Percentiles rank a stretch among this genome's conserved stretches.
phyloP scores from a whole-genome alignment of 2,329 filamentous ascomycete species.

The Thielaviopsis musarum region DNA sequence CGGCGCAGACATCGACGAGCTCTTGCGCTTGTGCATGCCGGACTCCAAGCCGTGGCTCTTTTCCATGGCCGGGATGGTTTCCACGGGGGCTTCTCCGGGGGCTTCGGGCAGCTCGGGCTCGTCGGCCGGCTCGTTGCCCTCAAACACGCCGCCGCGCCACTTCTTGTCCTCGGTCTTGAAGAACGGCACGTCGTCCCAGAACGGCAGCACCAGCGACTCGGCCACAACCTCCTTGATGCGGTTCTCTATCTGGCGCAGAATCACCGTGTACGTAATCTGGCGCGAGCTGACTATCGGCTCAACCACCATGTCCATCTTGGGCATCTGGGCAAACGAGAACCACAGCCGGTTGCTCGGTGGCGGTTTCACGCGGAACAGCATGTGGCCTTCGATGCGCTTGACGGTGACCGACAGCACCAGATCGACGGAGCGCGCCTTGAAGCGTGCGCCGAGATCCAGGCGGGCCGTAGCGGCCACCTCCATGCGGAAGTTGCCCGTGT shows the following conservation, averaged over 20 bases:
- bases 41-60: slow-evolving; percentile 34
- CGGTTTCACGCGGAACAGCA: slow-evolving; percentile 76
- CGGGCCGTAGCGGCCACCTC: slow-evolving; percentile 87
- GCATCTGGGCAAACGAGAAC: slow-evolving; percentile 88
- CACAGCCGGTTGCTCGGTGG: slow-evolving; percentile 92
- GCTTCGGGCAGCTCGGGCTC: background rate
- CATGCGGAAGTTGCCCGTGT: slow-evolving; percentile 74
- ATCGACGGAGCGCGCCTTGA: slow-evolving; percentile 82
- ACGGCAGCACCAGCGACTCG: slow-evolving; percentile 79
- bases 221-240: slow-evolving; percentile 86
- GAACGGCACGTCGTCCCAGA: slow-evolving; percentile 94
- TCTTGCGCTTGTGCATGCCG: slow-evolving; percentile 5
- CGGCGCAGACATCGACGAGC: background rate
- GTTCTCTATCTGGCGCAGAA: slow-evolving; percentile 85
- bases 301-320: slow-evolving; percentile 84
- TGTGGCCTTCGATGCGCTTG: slow-evolving; percentile 70
- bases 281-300: slow-evolving; percentile 90
- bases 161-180: slow-evolving; percentile 61
- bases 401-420: slow-evolving; percentile 73
- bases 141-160: slow-evolving; percentile 74
- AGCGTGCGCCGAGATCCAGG: slow-evolving; percentile 73
- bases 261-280: slow-evolving; percentile 87
- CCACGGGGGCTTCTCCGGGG: background rate
- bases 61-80: slow-evolving; percentile 24
- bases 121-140: slow-evolving; percentile 24